Evolutionary conservation across 179 eudicot species (phyloP), one percentile per base, ranked within the genome.

Genomic region (Silene vulgaris): DNA sequence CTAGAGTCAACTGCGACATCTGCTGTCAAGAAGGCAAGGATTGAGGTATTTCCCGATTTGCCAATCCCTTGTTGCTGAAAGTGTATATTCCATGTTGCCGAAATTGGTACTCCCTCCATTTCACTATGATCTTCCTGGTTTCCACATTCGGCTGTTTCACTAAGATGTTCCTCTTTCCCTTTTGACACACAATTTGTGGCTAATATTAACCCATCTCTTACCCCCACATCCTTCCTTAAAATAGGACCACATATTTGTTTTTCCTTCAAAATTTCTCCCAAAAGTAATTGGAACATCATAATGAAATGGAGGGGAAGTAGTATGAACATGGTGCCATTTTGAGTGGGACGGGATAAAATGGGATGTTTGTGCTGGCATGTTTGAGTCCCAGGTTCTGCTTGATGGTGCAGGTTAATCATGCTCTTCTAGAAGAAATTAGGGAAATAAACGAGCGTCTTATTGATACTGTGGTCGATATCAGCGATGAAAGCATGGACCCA

Each of bases 1-100:
- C 86, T 88, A 45, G 97, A 92, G 83, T 92, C 96, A 67, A 90
- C 96, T 76, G 96, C 94, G 72, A 88, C 98, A 77, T 91, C 98
- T 65, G 77, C 77, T 65, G 71, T 84, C 76, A 94, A 90, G 84
- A 88, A 88, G 83, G 91, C 89, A 70, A 80, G 82, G 74, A 69
- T 77, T 63, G 97, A 89, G 97, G 98, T 94, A 90, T 50, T 74
- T 35, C 70, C 23, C 67, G 45, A 50, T 32, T 3, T 74, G 26
- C 8, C 66, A 23, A 54, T 50, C 60, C 19, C 76, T 74, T 52
- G 28, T 50, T 48, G 17, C 68, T 64, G 71, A 40, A 40, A 40
- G 48, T 40, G 48, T 40, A 40, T 40, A 40, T 40, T 40, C 48
- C 48, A 40, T 40, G 48, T 8, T 40, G 48, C 12, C 48, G 12